Evolutionary conservation across 164 flowering plant genomes (phyloP).

Genomic region (Sedum album): DNA sequence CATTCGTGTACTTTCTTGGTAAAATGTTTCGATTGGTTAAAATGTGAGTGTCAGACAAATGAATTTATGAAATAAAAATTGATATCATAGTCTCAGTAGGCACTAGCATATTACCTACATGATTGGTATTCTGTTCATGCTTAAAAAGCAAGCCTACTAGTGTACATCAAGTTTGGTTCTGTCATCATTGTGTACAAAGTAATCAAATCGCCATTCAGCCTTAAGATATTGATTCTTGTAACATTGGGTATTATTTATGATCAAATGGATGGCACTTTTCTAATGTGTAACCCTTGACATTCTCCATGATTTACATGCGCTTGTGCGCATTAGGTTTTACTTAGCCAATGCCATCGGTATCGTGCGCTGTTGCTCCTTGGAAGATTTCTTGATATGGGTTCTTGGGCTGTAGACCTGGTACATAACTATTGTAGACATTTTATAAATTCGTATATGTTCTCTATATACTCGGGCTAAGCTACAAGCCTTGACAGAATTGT

Average conservation of each 20-base stretch:
- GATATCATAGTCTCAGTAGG: background rate
- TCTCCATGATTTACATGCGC: background rate
- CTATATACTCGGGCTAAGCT: background rate
- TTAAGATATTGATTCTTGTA: background rate
- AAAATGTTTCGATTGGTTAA: too few relatives aligned
- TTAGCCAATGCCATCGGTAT: slow-evolving; percentile 90
- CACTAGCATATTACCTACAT: background rate
- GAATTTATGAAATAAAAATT: too few relatives aligned
- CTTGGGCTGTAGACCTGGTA: slow-evolving; percentile 99
- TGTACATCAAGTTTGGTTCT: too few relatives aligned
- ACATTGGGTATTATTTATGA: background rate
- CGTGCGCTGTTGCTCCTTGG: slow-evolving; percentile 94
- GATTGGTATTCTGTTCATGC: background rate
- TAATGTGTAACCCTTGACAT: too few relatives aligned
- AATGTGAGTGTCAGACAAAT: too few relatives aligned
- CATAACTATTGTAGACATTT: background rate
- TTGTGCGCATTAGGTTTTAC: slow-evolving; percentile 56
- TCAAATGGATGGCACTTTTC: background rate
- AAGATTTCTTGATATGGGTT: slow-evolving; percentile 94
- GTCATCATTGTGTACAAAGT: too few relatives aligned
- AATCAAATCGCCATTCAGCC: background rate
- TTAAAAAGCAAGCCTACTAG: too few relatives aligned
- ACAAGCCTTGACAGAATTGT: background rate
- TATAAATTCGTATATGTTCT: background rate
- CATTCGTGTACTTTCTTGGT: too few relatives aligned